Conservation (phyloP, 495 filamentous ascomycete species). For the Talaromyces nanjingensis region DNA sequence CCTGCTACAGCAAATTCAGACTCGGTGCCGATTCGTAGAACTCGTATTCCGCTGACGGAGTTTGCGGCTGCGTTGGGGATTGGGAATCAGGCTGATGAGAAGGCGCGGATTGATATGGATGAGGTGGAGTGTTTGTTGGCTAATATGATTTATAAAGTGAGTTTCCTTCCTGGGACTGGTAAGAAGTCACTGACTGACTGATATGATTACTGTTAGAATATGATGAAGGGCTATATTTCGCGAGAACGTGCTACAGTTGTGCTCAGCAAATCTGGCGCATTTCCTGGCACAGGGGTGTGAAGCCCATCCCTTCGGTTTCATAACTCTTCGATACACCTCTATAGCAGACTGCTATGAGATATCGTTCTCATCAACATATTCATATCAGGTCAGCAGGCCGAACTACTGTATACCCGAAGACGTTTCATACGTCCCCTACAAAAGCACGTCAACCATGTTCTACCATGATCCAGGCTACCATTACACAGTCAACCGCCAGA, state of each 20-base stretch:
- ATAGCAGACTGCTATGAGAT: not conserved
- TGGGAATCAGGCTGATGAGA: constrained; percentile 43
- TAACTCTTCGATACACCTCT: not conserved
- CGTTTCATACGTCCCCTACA: not conserved
- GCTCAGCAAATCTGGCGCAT: constrained; percentile 82
- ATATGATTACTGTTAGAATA: constrained; percentile 45
- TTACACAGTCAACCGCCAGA: not conserved
- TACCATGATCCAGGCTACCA: not conserved
- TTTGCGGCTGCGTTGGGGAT: constrained; percentile 63
- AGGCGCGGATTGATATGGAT: constrained; percentile 68
- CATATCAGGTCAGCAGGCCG: not conserved
- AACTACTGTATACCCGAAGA: not conserved
- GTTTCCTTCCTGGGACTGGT: constrained; percentile 11
- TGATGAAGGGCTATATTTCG: constrained; percentile 97
- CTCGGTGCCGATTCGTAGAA: constrained; percentile 54
- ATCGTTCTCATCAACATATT: not conserved
- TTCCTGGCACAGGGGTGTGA: constrained; percentile 93
- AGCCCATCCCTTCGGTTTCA: not conserved
- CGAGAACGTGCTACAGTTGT: constrained; percentile 84
- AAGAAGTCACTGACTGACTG: not conserved
- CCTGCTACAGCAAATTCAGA: constrained; percentile 54
- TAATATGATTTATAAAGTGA: constrained; percentile 94
- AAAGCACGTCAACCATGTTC: not conserved
- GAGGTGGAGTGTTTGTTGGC: constrained; percentile 94
- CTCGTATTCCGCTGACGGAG: constrained; percentile 71